Conservation (phyloP, 768 basidiomycete species). For the Termitomyces sp. region DNA sequence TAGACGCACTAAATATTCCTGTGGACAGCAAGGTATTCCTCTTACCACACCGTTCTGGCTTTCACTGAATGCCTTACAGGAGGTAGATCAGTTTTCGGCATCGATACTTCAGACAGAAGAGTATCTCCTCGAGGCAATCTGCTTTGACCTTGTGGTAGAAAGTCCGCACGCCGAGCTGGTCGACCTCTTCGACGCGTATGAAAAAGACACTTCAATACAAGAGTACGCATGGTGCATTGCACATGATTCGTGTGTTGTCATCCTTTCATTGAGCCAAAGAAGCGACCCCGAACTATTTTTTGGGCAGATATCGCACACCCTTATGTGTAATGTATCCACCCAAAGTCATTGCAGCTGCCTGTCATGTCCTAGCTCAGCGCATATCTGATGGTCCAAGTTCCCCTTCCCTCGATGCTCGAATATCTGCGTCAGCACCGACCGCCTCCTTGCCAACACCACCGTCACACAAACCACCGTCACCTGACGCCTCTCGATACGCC, state of each 20-base stretch:
- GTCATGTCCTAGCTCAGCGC: slow-evolving; percentile 71
- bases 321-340: slow-evolving; percentile 68
- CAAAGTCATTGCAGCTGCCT: slow-evolving; percentile 69
- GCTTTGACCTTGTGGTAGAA: slow-evolving; percentile 78
- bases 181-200: slow-evolving; percentile 59
- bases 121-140: slow-evolving; percentile 72
- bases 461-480: slow-evolving; percentile 66
- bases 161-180: slow-evolving; percentile 74
- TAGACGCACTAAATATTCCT: slow-evolving; percentile 49
- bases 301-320: slow-evolving; percentile 67
- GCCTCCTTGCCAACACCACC: slow-evolving; percentile 79
- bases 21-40: slow-evolving; percentile 58
- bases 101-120: slow-evolving; percentile 74
- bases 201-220: slow-evolving; percentile 43
- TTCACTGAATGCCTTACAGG: slow-evolving; percentile 34
- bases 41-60: background rate
- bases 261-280: slow-evolving; percentile 4
- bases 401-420: slow-evolving; percentile 66
- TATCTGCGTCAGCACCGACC: slow-evolving; percentile 65
- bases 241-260: slow-evolving; percentile 69
- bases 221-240: slow-evolving; percentile 84
- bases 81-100: slow-evolving; percentile 66
- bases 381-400: slow-evolving; percentile 69
- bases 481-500: slow-evolving; percentile 62
- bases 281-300: slow-evolving; percentile 7